Evolutionary conservation across 2,329 filamentous ascomycete genomes (phyloP), one percentile per base, ranked within the genome.

Genomic region (Pseudocercospora fijiensis): DNA sequence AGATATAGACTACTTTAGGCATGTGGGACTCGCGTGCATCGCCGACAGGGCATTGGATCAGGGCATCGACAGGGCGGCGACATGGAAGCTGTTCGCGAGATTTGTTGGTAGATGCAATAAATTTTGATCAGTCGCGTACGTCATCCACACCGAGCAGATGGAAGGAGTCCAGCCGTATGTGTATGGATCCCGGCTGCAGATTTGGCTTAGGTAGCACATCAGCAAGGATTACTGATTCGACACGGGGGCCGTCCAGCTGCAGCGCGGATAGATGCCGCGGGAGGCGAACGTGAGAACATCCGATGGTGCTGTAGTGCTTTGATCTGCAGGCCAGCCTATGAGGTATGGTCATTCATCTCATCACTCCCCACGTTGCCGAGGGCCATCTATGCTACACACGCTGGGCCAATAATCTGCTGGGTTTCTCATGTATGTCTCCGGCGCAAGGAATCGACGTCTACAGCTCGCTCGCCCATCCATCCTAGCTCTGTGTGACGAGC

Each of bases 181-280:
- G 41, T 22, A 45, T 53, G 47, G 61, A 60, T 60, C 57, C 24
- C 45, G 37, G 43, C 43, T 33, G 33, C 57, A 58, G 57, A 49
- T 30, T 33, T 49, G 43, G 58, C 62, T 49, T 65, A 47, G 16
- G 63, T 65, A 27, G 56, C 57, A 65, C 62, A 56, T 49, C 58
- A 52, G 53, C 53, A 41, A 56, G 53, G 53, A 56, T 56, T 13
- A 56, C 13, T 56, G 28, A 37, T 56, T 33, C 53, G 27, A 56
- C 53, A 56, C 11, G 53, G 53, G 53, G 53, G 51, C 51, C 13
- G n/a, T 30, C 13, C 20, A 24, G 53, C 53, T 56, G 53, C 53
- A 56, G 53, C 53, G 53, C 53, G 53, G 53, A 41, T 33, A 56
- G 53, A 41, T 56, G 53, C 53, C 53, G 53, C 53, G 53, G 53